Base-by-base conservation (phyloP, 2,329 filamentous ascomycete genomes). In the Dichotomopilus funicola region DNA sequence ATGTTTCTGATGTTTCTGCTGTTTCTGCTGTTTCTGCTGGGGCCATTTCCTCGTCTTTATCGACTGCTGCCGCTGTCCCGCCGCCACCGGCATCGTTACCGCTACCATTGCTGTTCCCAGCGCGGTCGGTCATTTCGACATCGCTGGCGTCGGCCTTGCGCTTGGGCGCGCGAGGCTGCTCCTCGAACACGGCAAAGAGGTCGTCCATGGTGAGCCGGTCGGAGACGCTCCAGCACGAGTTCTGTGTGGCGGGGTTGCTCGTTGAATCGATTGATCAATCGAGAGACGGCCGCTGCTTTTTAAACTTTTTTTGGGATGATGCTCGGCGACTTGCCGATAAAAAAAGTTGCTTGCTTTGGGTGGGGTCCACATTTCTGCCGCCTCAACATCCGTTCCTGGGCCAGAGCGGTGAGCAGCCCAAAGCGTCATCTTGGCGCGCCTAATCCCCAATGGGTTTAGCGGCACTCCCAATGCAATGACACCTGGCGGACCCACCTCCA, bases 121-220 rank as follows among this genome's bases (percentile, higher is more conserved):
- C 55, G 35, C 71, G 74, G 51, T 82, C 74, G 34, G 70, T 65
- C 73, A 76, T 76, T 48, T 69, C 63, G 31, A 69, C 65, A 59
- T 78, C 75, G 40, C 13, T 13, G 34, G 64, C 44, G 43, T 67
- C 65, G 54, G 64, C 62, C 56, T 65, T 64, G 61, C 58, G 69
- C 65, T 55, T 78, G 72, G 59, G 72, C 68, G 62, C 78, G 76
- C 77, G 69, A 49, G 82, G 76, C 67, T 79, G 77, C 65, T 88
- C 85, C 61, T 91, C 86, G 67, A 94, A 92, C 55, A 91, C 87
- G 64, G 89, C 85, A 65, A 94, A 94, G 63, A 94, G 78, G 59
- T 91, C 87, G 72, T 91, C 86, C 85, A 88, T 89, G 19, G 46
- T 61, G 59, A 13, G 10, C 41, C 12, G 44, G 49, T n/a, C 37